These are phyloP conservation scores for Tubosaeta brunneosetosa DNA, from an alignment of 768 basidiomycete species.

Conservation along the genomic window DNA sequence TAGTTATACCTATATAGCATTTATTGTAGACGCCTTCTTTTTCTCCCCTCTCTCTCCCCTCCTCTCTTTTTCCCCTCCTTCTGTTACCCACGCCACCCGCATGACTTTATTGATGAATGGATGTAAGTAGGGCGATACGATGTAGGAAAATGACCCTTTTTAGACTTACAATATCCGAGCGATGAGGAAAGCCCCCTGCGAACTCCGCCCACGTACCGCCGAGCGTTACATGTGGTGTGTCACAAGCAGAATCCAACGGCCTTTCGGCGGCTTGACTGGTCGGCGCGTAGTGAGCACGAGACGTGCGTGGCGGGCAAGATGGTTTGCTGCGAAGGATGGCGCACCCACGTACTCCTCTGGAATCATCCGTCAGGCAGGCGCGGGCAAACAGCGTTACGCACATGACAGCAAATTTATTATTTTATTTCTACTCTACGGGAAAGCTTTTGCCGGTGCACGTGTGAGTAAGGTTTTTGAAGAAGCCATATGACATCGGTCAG, in stretches of 20 bases:
- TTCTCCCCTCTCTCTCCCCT: not conserved
- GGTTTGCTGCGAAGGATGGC: not conserved
- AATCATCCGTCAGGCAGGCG: not conserved
- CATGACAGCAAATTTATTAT: not conserved
- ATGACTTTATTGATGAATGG: not conserved
- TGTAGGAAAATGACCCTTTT: conserved; percentile 7
- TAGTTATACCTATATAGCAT: conserved; percentile 30
- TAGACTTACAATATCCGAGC: not conserved
- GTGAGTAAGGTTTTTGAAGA: not conserved
- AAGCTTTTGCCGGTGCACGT: not conserved
- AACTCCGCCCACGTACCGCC: conserved; percentile 6
- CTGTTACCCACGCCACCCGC: not conserved
- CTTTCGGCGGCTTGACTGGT: not conserved
- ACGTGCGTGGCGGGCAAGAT: not conserved
- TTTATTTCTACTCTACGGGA: not conserved
- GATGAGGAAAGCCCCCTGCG: not conserved
- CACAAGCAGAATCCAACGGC: not conserved
- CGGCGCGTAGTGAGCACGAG: not conserved
- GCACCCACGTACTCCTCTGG: not conserved
- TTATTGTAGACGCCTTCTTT: conserved; percentile 10
- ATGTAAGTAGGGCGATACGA: conserved; percentile 12
- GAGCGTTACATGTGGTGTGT: not conserved
- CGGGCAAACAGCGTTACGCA: not conserved
- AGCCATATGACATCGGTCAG: not conserved
- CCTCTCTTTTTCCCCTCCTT: not conserved